Evolutionary conservation across 305 asterid genomes (phyloP), one percentile per base, ranked within the genome.

Genomic region (Fraxinus xanthoxyloides): DNA sequence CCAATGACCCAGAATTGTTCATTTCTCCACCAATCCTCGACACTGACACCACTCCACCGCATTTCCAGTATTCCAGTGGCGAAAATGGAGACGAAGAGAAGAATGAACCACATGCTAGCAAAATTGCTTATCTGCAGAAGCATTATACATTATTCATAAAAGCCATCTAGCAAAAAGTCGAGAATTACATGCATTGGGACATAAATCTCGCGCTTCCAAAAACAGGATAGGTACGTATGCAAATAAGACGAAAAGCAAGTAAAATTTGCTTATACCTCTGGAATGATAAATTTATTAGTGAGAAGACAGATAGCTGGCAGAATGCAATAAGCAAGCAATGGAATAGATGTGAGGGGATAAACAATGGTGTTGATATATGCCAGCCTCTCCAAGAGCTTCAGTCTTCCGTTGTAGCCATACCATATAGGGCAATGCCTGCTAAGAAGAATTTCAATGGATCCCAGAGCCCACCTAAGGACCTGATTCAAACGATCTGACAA

Each of bases 1-100:
- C 95, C 93, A 24, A 90, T 92, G 81, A 92, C 95, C 93, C 95
- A 92, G 80, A 92, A 92, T 82, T 92, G 95, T 54, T 92, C 93
- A 43, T 90, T 92, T 81, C 92, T 89, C 95, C 93, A 92, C 95
- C 92, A 92, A 79, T 92, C 93, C 81, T 92, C 95, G 1, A 90
- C 84, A 10, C 89, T 87, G 28, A 90, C 92, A 61, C 95, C 93
- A 76, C 95, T 85, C 95, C 95, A 92, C 85, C 92, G 80, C 83
- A 92, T 86, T 87, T 90, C 93, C 77, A 90, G 88, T 84, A 92
- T 89, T 13, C 94, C 91, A 1, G 93, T 92, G 15, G 92, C 87
- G 2, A 89, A 86, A 86, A 92, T 92, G 84, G 95, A 92, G 28
- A 92, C 79, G 72, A 92, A 89, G 85, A 90, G 93, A 59, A 88